Evolutionary conservation across 352 stramenopile species (phyloP), one percentile per base, ranked within the genome.

Genomic region (Plasmopara muralis): DNA sequence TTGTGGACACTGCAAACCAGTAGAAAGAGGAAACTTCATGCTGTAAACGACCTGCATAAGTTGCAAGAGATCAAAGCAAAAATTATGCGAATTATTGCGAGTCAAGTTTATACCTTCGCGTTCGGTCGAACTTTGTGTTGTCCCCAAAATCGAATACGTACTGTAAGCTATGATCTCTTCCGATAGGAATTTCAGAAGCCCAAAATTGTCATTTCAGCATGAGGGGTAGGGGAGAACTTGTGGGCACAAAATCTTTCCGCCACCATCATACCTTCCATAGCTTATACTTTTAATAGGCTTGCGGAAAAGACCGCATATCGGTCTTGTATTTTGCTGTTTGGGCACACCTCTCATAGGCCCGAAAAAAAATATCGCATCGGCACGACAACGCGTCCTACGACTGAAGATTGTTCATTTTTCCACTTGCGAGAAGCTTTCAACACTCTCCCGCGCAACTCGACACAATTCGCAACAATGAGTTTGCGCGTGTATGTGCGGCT

Each of bases 401-500:
- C 30, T 43, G 18, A 43, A 28, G 38, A 45, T 55, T 15, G 48
- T 20, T 64, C 63, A 71, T 71, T 68, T 63, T 51, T 50, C 20
- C 47, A 57, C 50, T 71, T 68, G 59, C 57, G 28, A 50, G 50
- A 38, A 66, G 44, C 51, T 59, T 41, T 33, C 46, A 30, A 60
- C 13, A n/a, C 13, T 51, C 40, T 29, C 14, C 16, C 34, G 33
- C 16, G 16, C 33, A 29, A 12, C 14, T 38, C 13, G 18, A 53
- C 38, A 39, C 34, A 35, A 14, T 16, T n/a, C n/a, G 42, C 25
- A 60, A 49, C n/a, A 43, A 74, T 64, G 57, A 83, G 62, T 55
- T 71, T 76, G 42, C 79, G 79, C 55, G 79, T 89, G 49, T 89
- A 87, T 60, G 79, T 89, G 53, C 76, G 79, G n/a, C 70, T 89